These are phyloP conservation scores for Cryomyces minteri DNA, from an alignment of 495 filamentous ascomycete species.

Conservation along the genomic window DNA sequence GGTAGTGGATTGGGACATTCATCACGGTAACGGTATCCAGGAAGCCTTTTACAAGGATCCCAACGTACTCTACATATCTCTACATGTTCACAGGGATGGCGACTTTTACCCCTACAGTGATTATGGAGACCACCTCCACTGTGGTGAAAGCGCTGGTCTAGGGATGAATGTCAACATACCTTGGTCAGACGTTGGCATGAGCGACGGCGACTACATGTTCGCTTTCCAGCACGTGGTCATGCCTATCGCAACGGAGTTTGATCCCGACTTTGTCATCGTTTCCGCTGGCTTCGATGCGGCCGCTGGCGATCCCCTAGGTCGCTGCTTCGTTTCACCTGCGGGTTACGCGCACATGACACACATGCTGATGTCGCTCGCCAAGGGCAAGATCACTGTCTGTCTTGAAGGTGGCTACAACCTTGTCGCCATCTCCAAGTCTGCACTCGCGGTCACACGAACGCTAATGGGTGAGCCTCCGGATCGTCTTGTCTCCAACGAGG, in stretches of 20 bases:
- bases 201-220: conserved; percentile 89
- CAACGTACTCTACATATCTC: conserved; percentile 86
- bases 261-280: conserved; percentile 86
- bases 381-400: conserved; percentile 79
- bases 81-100: conserved; percentile 75
- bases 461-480: conserved; percentile 91
- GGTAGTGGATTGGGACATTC: conserved; percentile 88
- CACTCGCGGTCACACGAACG: conserved; percentile 75
- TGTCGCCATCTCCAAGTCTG: conserved; percentile 75
- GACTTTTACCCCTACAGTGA: conserved; percentile 69
- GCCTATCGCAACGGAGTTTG: conserved; percentile 84
- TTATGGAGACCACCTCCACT: conserved; percentile 59
- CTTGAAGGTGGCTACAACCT: conserved; percentile 94
- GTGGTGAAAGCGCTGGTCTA: conserved; percentile 51
- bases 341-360: conserved; percentile 98
- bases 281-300: conserved; percentile 95
- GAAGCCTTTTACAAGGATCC: conserved; percentile 89
- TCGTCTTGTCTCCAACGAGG: conserved; percentile 31
- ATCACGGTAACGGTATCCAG: conserved; percentile 89
- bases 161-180: conserved; percentile 92
- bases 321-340: conserved; percentile 72
- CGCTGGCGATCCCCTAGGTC: conserved; percentile 77
- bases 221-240: conserved; percentile 96
- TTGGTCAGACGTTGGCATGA: conserved; percentile 85
- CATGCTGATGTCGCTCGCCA: conserved; percentile 92